Conservation (phyloP, 768 basidiomycete species). For the Lactarius vividus region DNA sequence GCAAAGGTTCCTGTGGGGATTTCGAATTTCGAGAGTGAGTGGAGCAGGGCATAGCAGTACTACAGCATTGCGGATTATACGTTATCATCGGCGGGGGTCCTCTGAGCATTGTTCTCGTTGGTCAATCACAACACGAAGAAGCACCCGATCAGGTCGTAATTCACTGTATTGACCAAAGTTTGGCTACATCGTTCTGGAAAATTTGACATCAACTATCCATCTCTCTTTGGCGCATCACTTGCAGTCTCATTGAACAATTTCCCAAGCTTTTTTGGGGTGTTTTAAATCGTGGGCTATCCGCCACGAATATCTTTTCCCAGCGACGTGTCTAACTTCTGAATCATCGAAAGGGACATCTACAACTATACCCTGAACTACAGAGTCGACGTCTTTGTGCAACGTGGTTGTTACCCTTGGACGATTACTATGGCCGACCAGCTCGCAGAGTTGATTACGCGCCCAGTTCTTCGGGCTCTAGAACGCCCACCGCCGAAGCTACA, state of each 20-base stretch:
- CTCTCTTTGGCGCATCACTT: neutral
- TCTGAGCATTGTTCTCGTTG: neutral
- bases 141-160: neutral
- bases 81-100: neutral
- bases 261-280: neutral
- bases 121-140: neutral
- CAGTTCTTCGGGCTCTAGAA: neutral
- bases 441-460: neutral
- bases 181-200: neutral
- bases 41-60: constrained; percentile 54
- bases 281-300: neutral
- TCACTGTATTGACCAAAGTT: neutral
- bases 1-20: constrained; percentile 64
- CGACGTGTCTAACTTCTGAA: neutral
- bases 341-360: too few relatives aligned
- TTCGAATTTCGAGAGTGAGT: constrained; percentile 61
- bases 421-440: neutral
- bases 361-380: neutral
- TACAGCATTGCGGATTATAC: constrained; percentile 7
- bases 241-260: neutral
- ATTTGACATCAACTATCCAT: neutral
- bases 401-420: neutral
- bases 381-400: too few relatives aligned
- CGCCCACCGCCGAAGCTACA: neutral
- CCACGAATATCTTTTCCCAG: neutral